Conservation (phyloP, 1,284 basidiomycete genomes). For the Exobasidium cylindrosporum region DNA sequence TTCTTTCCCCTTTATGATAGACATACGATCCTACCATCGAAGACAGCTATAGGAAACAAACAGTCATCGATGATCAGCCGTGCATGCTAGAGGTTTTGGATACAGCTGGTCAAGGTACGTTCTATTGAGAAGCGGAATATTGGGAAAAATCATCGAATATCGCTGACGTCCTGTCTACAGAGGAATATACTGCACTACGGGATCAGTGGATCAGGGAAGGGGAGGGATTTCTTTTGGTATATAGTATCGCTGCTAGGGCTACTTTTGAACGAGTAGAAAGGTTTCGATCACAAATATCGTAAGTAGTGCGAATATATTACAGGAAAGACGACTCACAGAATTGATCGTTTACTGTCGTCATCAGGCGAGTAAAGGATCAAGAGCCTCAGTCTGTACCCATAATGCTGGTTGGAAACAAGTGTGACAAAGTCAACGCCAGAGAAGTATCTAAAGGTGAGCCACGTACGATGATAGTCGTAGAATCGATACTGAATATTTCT, state of each 20-base stretch:
- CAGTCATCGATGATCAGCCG: slow-evolving; percentile 56
- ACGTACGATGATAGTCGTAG: not conserved
- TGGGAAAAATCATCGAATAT: not conserved
- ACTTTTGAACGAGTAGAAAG: slow-evolving; percentile 56
- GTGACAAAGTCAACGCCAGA: slow-evolving; percentile 75
- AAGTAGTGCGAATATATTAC: slow-evolving; percentile 28
- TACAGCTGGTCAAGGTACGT: slow-evolving; percentile 73
- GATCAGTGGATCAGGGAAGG: slow-evolving; percentile 58
- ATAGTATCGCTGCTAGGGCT: slow-evolving; percentile 56
- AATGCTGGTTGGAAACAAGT: slow-evolving; percentile 82
- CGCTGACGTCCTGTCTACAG: too few species aligned
- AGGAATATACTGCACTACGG: slow-evolving; percentile 56
- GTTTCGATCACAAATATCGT: slow-evolving; percentile 55
- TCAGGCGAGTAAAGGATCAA: slow-evolving; percentile 49
- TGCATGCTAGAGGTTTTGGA: slow-evolving; percentile 75
- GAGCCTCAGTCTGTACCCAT: slow-evolving; percentile 63
- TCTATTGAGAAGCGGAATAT: not conserved
- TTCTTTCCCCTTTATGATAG: slow-evolving; percentile 15
- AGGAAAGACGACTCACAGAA: not conserved
- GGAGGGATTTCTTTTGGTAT: slow-evolving; percentile 57
- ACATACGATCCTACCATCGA: slow-evolving; percentile 56
- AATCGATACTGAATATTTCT: slow-evolving; percentile 14
- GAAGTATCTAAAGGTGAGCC: slow-evolving; percentile 61
- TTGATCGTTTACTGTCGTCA: too few species aligned
- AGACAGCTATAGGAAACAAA: slow-evolving; percentile 56